Conservation (phyloP, 129 eudicot genomes). For the Saposhnikovia divaricata region DNA sequence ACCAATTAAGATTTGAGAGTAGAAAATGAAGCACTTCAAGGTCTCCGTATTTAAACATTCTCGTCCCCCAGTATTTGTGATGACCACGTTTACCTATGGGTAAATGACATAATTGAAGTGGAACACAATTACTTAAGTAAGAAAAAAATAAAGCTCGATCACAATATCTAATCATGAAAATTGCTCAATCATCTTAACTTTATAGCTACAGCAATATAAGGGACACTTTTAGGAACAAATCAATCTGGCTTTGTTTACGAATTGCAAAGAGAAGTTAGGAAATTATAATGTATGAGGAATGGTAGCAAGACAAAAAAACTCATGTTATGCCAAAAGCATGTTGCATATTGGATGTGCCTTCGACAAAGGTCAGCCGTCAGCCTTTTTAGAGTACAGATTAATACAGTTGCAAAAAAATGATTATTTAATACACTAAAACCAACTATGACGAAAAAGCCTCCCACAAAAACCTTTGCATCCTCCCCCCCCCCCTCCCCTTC, state of each 20-base stretch:
- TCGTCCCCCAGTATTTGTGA: constrained; percentile 96
- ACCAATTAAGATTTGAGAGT: constrained; percentile 92
- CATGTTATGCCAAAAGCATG: too few species aligned
- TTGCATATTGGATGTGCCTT: too few species aligned
- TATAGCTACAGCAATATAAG: constrained; percentile 6
- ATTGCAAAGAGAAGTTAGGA: background rate
- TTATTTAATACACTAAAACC: background rate
- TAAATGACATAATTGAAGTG: background rate
- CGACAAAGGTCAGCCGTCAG: background rate
- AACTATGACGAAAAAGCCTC: background rate
- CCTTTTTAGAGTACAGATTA: background rate
- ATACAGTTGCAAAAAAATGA: background rate
- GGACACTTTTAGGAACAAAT: background rate
- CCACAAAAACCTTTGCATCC: background rate
- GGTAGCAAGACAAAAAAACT: too few species aligned
- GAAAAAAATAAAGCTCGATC: background rate
- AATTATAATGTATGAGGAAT: background rate
- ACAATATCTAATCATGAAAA: background rate
- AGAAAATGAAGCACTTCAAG: constrained; percentile 88
- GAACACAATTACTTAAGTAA: background rate
- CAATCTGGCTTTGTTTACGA: background rate
- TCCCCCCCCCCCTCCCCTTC: background rate
- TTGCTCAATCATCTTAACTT: background rate
- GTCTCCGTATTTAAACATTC: constrained; percentile 96
- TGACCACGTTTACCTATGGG: constrained; percentile 82